phyloP scores from a whole-genome alignment of 805 yeast species.

The Kuraishia capsulata region DNA sequence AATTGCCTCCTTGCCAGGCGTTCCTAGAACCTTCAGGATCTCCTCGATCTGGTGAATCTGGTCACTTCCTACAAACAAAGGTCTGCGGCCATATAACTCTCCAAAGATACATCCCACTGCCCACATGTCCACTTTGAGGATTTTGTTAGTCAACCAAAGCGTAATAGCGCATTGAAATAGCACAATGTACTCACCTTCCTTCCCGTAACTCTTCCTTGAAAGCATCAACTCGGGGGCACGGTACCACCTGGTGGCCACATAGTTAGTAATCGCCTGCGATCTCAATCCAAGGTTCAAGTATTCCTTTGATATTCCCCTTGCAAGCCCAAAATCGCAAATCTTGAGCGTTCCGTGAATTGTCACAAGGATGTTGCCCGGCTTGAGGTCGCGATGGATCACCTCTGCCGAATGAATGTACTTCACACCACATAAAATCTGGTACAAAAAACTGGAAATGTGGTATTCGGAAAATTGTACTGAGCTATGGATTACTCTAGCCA shows the following conservation, averaged over 20 bases:
- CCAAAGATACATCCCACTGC: slow-evolving; percentile 87
- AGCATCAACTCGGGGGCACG: slow-evolving; percentile 87
- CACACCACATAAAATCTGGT: slow-evolving; percentile 87
- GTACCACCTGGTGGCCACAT: slow-evolving; percentile 94
- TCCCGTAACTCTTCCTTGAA: slow-evolving; percentile 48
- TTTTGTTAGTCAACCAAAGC: slow-evolving; percentile 5
- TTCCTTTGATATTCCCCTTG: slow-evolving; percentile 53
- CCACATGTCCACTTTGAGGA: slow-evolving; percentile 79
- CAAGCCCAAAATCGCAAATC: slow-evolving; percentile 91
- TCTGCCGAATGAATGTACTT: slow-evolving; percentile 94
- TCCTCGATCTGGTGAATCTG: slow-evolving; percentile 62
- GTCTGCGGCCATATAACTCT: slow-evolving; percentile 73
- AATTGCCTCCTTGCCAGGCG: slow-evolving; percentile 46
- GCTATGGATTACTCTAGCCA: slow-evolving; percentile 73
- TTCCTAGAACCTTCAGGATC: slow-evolving; percentile 62
- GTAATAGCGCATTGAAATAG: not conserved
- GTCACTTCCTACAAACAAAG: slow-evolving; percentile 71
- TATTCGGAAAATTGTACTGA: slow-evolving; percentile 73
- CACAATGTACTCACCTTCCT: slow-evolving; percentile 21
- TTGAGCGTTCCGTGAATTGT: slow-evolving; percentile 67
- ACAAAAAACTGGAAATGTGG: slow-evolving; percentile 67
- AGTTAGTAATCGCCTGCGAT: slow-evolving; percentile 53
- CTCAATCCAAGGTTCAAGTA: slow-evolving; percentile 25
- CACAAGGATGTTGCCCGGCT: slow-evolving; percentile 84
- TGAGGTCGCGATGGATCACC: slow-evolving; percentile 88